Conservation (phyloP, 116 monocot species). For the Dioscorea cayenensis region DNA sequence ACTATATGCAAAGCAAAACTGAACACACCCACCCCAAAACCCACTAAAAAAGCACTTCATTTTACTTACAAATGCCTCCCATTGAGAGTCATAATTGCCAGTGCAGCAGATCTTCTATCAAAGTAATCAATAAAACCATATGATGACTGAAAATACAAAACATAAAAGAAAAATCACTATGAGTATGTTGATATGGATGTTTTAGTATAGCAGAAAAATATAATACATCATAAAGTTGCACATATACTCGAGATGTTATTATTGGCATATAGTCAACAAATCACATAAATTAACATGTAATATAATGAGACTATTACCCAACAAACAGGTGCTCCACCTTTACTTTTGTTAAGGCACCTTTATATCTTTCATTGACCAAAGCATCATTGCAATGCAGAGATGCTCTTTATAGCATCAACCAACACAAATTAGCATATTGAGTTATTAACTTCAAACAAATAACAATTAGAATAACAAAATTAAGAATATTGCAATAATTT, state of each 20-base stretch:
- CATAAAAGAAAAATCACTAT: constrained; percentile 1
- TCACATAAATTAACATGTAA: neutral
- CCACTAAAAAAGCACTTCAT: neutral
- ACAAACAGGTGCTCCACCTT: neutral
- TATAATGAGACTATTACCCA: neutral
- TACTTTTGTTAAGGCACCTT: neutral
- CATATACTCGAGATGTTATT: neutral
- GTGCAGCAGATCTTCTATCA: constrained; percentile 77
- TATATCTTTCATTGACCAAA: neutral
- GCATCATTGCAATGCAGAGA: no score
- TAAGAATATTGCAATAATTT: neutral
- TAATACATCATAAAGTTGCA: neutral
- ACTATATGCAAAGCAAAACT: neutral
- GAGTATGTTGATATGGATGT: neutral
- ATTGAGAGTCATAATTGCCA: constrained; percentile 79
- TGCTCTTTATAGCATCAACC: neutral
- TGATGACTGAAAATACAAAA: constrained; percentile 57
- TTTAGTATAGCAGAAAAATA: neutral
- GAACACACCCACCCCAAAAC: no score
- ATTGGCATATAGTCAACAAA: neutral
- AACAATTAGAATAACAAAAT: neutral
- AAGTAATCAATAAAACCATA: constrained; percentile 90
- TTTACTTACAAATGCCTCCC: constrained; percentile 78
- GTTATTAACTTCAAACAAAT: neutral
- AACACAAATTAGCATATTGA: neutral